phyloP scores from a whole-genome alignment of 2,329 filamentous ascomycete species.

The Dactylellina leptospora region DNA sequence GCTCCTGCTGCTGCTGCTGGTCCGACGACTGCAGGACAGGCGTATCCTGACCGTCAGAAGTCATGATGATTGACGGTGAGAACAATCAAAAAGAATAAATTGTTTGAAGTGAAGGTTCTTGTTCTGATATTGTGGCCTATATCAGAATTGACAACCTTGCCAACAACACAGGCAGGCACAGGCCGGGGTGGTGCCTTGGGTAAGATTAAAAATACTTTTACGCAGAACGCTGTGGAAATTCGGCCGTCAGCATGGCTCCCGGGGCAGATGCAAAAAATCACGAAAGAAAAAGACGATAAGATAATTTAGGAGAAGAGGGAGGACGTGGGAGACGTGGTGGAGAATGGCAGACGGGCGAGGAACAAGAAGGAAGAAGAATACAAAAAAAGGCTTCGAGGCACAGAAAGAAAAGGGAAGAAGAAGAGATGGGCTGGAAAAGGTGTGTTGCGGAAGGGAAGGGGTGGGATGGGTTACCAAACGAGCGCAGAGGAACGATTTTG shows the following conservation, averaged over 20 bases:
- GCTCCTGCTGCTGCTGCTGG: constrained; percentile 22
- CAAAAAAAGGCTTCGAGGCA: background rate
- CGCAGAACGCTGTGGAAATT: constrained; percentile 7
- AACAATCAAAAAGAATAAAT: background rate
- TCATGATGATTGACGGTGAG: constrained; percentile 14
- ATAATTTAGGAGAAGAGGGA: too few species aligned
- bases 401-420: background rate
- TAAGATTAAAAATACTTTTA: constrained; percentile 12
- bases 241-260: background rate
- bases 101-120: background rate
- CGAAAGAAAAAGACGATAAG: background rate
- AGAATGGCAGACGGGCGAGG: too few species aligned
- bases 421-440: constrained; percentile 17
- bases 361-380: background rate
- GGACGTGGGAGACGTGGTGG: too few species aligned
- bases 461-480: constrained; percentile 8
- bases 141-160: constrained; percentile 7
- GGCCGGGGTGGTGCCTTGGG: constrained; percentile 5
- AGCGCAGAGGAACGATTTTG: constrained; percentile 20
- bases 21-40: constrained; percentile 6
- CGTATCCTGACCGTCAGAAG: constrained; percentile 41
- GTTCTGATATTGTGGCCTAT: constrained; percentile 17
- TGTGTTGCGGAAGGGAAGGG: constrained; percentile 20
- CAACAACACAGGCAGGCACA: constrained; percentile 1
- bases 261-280: background rate